Base-by-base conservation (phyloP, 2,329 filamentous ascomycete species). In the Sporothrix humicola region DNA sequence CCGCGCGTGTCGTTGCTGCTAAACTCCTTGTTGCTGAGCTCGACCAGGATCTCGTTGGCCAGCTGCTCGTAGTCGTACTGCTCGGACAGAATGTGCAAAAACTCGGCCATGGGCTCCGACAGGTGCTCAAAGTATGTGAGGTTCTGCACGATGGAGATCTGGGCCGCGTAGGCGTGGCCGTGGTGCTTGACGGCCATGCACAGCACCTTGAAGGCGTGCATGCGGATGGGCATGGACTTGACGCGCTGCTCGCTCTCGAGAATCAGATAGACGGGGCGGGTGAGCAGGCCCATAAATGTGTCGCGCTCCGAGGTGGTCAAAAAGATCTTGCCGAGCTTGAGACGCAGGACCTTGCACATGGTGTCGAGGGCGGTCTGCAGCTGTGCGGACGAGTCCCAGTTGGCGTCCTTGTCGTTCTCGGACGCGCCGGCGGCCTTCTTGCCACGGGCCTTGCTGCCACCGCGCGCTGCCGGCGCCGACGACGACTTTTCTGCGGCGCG, bases 61-160 rank as follows among this genome's bases (percentile, higher is more conserved):
- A 99, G 87, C 79, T 99, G 96, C 17, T 95, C 93, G 80, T 98
- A 97, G 82, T 99, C 96, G 83, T 98, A 99, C 84, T 98, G 95
- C 81, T 98, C 95, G 0, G 95, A 92, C 37, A 99, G 86, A 79
- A 98, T 99, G 78, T 98, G 94, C 4, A 99, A 85, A 78, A 99
- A 97, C 81, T 99, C 97, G 46, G 96, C 96, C 96, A 99, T 99
- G 1, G 96, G 96, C 80, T 99, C 96, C 0, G 96, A 95, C n/a
- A 99, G 85, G 82, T 99, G 96, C 83, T 99, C 96, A 79, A 98
- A 99, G 81, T 99, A 99, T 5, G 96, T 97, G 77, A 99, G 84
- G 80, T 96, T 98, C 82, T 99, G 96, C 72, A 98, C 95, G 79
- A 99, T 97, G 63, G 95, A 97, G 66, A 97, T 98, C 86, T 99